These are phyloP conservation scores for Elsinoe ampelina DNA, from an alignment of 2,329 filamentous ascomycete genomes.

Conservation along the genomic window DNA sequence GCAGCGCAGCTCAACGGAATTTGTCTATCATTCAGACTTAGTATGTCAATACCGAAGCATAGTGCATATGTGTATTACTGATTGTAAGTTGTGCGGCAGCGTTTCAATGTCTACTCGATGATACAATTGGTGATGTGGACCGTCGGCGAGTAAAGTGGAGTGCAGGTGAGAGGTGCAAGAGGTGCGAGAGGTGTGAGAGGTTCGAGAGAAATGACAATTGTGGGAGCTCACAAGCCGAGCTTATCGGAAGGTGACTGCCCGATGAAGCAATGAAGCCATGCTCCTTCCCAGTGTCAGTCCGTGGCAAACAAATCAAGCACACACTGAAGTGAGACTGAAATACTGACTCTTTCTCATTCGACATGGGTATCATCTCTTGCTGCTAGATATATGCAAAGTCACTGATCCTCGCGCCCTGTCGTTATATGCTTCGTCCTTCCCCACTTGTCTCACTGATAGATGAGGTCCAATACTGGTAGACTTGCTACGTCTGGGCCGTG, in stretches of 20 bases:
- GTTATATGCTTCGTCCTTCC: neutral
- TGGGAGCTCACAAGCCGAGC: neutral
- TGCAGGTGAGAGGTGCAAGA: no score
- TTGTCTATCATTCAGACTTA: no score
- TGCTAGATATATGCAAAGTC: neutral
- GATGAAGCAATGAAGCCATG: neutral
- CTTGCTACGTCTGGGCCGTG: neutral
- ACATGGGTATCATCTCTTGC: constrained; percentile 8
- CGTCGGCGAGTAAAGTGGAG: no score
- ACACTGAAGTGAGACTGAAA: neutral
- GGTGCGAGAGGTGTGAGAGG: neutral
- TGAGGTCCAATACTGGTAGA: neutral
- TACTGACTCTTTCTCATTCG: neutral
- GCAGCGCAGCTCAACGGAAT: no score
- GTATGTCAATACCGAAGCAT: no score
- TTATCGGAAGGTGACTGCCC: neutral
- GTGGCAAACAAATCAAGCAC: neutral
- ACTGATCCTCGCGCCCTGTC: neutral
- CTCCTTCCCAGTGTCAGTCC: neutral
- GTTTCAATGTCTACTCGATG: no score
- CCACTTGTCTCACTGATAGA: neutral
- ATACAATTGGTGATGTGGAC: no score
- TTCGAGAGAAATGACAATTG: neutral
- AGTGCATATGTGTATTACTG: no score
- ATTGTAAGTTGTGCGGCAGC: no score